phyloP scores from a whole-genome alignment of 257 asterid genomes.

The Nicotiana paniculata region DNA sequence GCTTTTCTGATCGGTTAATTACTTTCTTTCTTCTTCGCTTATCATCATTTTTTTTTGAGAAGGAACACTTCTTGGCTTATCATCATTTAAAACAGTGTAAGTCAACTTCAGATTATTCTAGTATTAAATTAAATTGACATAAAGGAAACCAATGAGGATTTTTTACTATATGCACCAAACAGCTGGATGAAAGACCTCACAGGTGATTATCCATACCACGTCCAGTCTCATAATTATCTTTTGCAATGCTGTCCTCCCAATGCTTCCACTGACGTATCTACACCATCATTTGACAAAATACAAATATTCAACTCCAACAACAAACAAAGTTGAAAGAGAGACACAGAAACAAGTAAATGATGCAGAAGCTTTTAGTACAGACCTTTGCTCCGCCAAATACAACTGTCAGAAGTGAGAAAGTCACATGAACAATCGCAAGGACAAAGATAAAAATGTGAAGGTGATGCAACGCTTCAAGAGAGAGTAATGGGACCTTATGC shows the following conservation, averaged over 20 bases:
- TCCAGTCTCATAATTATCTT: constrained; percentile 40
- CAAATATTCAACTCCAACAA: not conserved
- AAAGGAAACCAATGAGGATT: not conserved
- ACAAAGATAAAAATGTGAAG: constrained; percentile 81
- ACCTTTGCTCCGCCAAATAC: constrained; percentile 75
- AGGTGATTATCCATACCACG: constrained; percentile 34
- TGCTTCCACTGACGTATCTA: constrained; percentile 93
- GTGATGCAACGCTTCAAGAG: constrained; percentile 74
- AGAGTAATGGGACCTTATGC: constrained; percentile 62
- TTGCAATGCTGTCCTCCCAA: constrained; percentile 80
- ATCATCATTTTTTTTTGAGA: too few species aligned
- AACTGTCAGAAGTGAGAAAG: constrained; percentile 65
- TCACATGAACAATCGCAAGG: constrained; percentile 79
- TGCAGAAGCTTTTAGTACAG: constrained; percentile 2
- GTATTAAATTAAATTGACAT: not conserved
- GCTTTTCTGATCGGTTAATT: not conserved
- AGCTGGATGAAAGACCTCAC: not conserved
- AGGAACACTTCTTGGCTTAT: not conserved
- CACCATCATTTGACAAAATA: constrained; percentile 7
- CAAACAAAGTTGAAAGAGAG: not conserved
- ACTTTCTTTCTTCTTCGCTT: not conserved
- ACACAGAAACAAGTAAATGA: not conserved
- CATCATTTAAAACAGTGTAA: not conserved
- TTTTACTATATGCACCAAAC: not conserved
- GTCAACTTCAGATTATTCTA: not conserved